Evolutionary conservation across 1,284 basidiomycete genomes (phyloP).

Genomic region (Trichosporon faecale): DNA sequence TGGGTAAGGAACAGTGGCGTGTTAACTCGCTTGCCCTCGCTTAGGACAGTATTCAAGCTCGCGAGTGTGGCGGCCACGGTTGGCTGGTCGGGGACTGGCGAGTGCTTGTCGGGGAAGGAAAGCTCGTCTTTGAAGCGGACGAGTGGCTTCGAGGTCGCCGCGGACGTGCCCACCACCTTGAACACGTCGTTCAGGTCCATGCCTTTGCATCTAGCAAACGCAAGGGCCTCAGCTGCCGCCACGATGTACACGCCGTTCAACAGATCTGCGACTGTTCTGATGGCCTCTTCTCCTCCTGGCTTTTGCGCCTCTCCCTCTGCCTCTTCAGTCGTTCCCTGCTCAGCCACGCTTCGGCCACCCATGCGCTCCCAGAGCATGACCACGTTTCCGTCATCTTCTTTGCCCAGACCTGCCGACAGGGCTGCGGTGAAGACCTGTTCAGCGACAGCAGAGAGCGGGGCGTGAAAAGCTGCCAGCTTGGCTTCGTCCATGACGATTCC

Average conservation of each 20-base stretch:
- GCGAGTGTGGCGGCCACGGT: background rate
- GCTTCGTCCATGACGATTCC: conserved; percentile 48
- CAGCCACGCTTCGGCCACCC: conserved; percentile 31
- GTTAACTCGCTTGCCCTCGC: conserved; percentile 12
- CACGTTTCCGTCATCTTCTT: conserved; percentile 38
- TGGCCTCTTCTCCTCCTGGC: background rate
- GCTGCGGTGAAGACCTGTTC: conserved; percentile 40
- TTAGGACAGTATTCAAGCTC: background rate
- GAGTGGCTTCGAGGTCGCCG: conserved; percentile 16
- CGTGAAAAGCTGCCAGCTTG: conserved; percentile 32
- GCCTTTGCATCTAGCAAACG: conserved; percentile 37
- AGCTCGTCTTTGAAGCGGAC: conserved; percentile 8
- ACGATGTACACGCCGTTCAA: background rate
- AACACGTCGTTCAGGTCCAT: conserved; percentile 45
- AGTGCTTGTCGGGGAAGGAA: background rate
- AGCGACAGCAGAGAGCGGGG: conserved; percentile 37
- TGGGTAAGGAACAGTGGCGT: conserved; percentile 40
- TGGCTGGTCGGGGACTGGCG: background rate
- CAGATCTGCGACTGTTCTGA: background rate
- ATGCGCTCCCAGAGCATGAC: conserved; percentile 44
- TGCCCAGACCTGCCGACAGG: conserved; percentile 34
- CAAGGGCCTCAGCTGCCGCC: background rate
- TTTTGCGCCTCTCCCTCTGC: background rate
- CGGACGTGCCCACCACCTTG: conserved; percentile 41
- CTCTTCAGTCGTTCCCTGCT: conserved; percentile 26